These are phyloP conservation scores for Aspergillus persii DNA, from an alignment of 2,329 filamentous ascomycete genomes.

Conservation along the genomic window DNA sequence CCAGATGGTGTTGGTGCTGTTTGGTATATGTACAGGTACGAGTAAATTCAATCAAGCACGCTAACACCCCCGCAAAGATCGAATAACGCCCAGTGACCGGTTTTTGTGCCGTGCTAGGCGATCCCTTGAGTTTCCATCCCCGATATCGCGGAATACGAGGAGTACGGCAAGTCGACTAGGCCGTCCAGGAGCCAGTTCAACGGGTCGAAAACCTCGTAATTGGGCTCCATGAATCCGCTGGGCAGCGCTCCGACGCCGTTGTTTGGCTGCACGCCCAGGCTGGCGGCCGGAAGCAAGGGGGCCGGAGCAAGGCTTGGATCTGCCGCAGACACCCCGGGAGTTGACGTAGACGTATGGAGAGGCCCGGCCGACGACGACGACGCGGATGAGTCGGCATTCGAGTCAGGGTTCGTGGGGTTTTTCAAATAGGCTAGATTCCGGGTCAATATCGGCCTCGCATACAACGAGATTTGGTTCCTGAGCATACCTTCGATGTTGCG, in stretches of 20 bases:
- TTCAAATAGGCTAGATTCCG: slow-evolving; percentile 62
- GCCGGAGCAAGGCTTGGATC: slow-evolving; percentile 47
- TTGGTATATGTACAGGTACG: slow-evolving; percentile 18
- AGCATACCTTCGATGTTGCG: slow-evolving; percentile 69
- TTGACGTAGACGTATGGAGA: slow-evolving; percentile 35
- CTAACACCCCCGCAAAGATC: not conserved
- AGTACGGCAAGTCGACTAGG: slow-evolving; percentile 74
- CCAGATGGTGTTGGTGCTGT: slow-evolving; percentile 1
- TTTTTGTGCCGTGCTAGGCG: slow-evolving; percentile 20
- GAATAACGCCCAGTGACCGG: not conserved
- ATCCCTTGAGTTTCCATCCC: slow-evolving; percentile 46
- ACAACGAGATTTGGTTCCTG: not conserved
- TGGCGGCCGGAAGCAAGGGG: slow-evolving; percentile 32
- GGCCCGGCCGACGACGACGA: slow-evolving; percentile 58
- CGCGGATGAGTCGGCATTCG: slow-evolving; percentile 68
- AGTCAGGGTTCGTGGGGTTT: slow-evolving; percentile 82
- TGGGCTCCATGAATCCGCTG: slow-evolving; percentile 62
- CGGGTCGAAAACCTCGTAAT: slow-evolving; percentile 87
- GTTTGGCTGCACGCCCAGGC: slow-evolving; percentile 28
- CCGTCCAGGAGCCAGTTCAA: slow-evolving; percentile 93
- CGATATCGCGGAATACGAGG: slow-evolving; percentile 54
- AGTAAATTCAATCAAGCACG: slow-evolving; percentile 2
- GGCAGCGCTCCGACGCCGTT: slow-evolving; percentile 29
- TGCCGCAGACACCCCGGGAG: slow-evolving; percentile 34
- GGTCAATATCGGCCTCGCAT: not conserved